phyloP scores from a whole-genome alignment of 768 basidiomycete species.

The Amanita jacksonii region DNA sequence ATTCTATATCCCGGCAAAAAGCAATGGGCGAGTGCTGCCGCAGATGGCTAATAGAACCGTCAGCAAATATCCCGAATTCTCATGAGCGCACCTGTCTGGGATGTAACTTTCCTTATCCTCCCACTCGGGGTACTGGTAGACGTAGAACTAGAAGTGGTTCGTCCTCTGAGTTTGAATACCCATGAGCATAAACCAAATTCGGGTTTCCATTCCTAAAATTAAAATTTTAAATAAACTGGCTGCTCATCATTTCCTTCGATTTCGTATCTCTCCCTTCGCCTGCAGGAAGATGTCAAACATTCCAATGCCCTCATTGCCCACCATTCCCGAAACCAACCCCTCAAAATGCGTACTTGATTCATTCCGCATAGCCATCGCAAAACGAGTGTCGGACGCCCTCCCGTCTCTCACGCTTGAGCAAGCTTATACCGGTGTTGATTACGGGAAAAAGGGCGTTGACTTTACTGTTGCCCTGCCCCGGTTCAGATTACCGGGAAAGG shows the following conservation, averaged over 20 bases:
- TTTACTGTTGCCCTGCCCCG: conserved; percentile 89
- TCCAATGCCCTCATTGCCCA: conserved; percentile 21
- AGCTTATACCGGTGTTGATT: conserved; percentile 79
- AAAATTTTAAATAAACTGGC: conserved; percentile 14
- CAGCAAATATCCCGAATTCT: too few relatives aligned
- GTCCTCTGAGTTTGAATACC: too few relatives aligned
- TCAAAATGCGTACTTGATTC: conserved; percentile 60
- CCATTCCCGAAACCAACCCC: conserved; percentile 44
- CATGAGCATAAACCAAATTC: too few relatives aligned
- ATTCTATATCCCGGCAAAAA: too few relatives aligned
- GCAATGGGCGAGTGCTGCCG: too few relatives aligned
- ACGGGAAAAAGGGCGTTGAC: conserved; percentile 90
- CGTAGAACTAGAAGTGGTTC: too few relatives aligned
- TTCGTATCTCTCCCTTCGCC: neutral
- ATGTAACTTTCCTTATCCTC: too few relatives aligned
- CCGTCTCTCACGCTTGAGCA: conserved; percentile 59
- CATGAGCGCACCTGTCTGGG: too few relatives aligned
- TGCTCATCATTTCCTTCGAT: conserved; percentile 13
- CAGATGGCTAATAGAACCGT: too few relatives aligned
- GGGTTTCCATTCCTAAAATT: neutral
- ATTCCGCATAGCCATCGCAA: conserved; percentile 76
- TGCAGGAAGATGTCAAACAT: conserved; percentile 15
- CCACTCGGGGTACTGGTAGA: too few relatives aligned
- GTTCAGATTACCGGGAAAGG: conserved; percentile 77
- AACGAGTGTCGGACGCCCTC: conserved; percentile 55